A percentile compares a stretch with the other conserved stretches of the same genome.
phyloP scores from a whole-genome alignment of 176 grass and related monocot species.

The Musa beccarii region DNA sequence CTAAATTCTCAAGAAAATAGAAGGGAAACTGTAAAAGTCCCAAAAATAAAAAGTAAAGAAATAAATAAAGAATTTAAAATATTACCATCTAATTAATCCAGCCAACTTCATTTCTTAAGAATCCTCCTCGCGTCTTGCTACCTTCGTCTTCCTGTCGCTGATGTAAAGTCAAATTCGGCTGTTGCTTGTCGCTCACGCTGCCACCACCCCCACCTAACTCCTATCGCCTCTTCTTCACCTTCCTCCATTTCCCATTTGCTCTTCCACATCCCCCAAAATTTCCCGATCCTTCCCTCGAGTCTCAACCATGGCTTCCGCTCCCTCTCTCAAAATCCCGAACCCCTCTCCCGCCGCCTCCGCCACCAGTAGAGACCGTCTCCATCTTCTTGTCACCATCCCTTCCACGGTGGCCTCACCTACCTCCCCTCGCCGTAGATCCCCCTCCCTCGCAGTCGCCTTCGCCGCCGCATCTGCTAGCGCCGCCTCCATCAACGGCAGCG shows the following conservation, averaged over 20 bases:
- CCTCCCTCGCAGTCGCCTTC: too few species aligned
- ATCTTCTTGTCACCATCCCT: not conserved
- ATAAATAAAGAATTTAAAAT: too few species aligned
- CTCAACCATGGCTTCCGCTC: not conserved
- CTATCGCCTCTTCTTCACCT: not conserved
- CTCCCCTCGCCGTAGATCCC: not conserved
- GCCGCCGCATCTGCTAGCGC: not conserved
- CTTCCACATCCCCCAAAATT: not conserved
- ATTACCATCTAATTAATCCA: too few species aligned
- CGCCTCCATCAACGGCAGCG: not conserved
- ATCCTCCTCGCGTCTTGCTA: too few species aligned
- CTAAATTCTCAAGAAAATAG: too few species aligned
- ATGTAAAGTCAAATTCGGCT: not conserved
- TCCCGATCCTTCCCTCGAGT: not conserved
- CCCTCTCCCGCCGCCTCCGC: not conserved
- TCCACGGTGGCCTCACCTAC: not conserved
- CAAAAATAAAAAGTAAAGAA: too few species aligned
- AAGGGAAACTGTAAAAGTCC: too few species aligned
- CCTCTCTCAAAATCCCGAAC: not conserved
- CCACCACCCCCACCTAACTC: too few species aligned
- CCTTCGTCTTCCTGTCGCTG: too few species aligned
- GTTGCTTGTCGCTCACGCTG: too few species aligned
- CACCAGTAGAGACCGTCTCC: not conserved
- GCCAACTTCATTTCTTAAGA: too few species aligned
- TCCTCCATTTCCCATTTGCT: not conserved